A percentile compares a stretch with the other conserved stretches of the same genome.
These are phyloP conservation scores for Fraxinus quadrangulata DNA, from an alignment of 257 asterid genomes.

Conservation along the genomic window DNA sequence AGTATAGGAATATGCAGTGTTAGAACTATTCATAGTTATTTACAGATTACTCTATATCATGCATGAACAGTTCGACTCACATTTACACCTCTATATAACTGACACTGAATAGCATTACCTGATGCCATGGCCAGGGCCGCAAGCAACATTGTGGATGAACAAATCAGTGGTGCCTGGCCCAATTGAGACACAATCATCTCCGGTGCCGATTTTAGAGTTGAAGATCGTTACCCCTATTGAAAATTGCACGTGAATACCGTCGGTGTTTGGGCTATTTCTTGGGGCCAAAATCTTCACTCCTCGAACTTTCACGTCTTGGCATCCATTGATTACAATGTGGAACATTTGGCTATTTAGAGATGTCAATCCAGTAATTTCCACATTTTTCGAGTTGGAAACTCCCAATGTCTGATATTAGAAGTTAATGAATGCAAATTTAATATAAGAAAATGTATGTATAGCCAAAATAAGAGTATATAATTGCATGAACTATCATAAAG, in stretches of 20 bases:
- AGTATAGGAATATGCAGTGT: not conserved
- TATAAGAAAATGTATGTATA: not conserved
- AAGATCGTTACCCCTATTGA: slow-evolving; percentile 37
- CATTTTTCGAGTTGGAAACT: slow-evolving; percentile 44
- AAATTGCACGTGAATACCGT: slow-evolving; percentile 51
- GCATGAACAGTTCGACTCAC: too few relatives aligned
- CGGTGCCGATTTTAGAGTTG: slow-evolving; percentile 41
- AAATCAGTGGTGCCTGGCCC: slow-evolving; percentile 50
- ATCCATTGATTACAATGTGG: slow-evolving; percentile 50
- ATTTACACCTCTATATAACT: too few relatives aligned
- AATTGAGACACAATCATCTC: slow-evolving; percentile 56
- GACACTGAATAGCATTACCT: slow-evolving; percentile 28
- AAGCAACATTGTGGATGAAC: slow-evolving; percentile 37
- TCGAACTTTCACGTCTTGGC: slow-evolving; percentile 40
- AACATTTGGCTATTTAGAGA: slow-evolving; percentile 58
- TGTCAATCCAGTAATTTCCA: slow-evolving; percentile 39
- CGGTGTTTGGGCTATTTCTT: slow-evolving; percentile 52
- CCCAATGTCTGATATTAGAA: slow-evolving; percentile 41
- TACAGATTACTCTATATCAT: too few relatives aligned
- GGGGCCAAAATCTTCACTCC: slow-evolving; percentile 39
- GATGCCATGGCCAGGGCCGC: slow-evolving; percentile 69
- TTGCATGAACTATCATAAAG: not conserved
- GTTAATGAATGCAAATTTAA: not conserved
- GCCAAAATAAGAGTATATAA: not conserved
- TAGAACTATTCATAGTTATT: too few relatives aligned